A percentile compares a stretch with the other conserved stretches of the same genome.
Conservation (phyloP, 2,329 filamentous ascomycete species). For the Colletotrichum limetticola region DNA sequence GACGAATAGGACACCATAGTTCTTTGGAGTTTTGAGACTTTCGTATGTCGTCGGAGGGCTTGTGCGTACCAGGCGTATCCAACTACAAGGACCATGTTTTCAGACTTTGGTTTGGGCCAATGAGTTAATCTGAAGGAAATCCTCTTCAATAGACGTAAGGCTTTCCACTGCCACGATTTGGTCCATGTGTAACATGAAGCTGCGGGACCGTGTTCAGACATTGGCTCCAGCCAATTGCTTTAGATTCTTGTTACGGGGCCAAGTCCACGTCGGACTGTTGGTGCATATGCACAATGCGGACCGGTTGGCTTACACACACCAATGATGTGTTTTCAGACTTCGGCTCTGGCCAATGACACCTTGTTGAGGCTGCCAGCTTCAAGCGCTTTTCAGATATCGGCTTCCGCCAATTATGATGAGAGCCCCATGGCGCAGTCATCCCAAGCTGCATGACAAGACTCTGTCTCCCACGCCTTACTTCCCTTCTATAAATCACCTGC, state of each 20-base stretch:
- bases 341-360: background rate
- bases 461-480: background rate
- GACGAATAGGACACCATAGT: background rate
- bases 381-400: background rate
- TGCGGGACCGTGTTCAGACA: background rate
- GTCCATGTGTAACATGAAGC: background rate
- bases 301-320: background rate
- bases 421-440: background rate
- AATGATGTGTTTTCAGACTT: background rate
- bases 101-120: conserved; percentile 1
- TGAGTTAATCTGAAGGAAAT: background rate
- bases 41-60: background rate
- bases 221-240: background rate
- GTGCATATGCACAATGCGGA: background rate
- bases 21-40: background rate
- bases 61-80: background rate
- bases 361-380: background rate
- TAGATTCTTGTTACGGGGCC: background rate
- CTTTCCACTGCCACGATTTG: background rate
- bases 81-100: background rate
- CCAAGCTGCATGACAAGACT: too few relatives aligned
- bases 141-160: background rate
- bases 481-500: background rate
- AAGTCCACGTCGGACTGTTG: background rate
- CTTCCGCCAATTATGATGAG: background rate